Conservation (phyloP, 208 protist genomes). For the Giardia duodenalis region DNA sequence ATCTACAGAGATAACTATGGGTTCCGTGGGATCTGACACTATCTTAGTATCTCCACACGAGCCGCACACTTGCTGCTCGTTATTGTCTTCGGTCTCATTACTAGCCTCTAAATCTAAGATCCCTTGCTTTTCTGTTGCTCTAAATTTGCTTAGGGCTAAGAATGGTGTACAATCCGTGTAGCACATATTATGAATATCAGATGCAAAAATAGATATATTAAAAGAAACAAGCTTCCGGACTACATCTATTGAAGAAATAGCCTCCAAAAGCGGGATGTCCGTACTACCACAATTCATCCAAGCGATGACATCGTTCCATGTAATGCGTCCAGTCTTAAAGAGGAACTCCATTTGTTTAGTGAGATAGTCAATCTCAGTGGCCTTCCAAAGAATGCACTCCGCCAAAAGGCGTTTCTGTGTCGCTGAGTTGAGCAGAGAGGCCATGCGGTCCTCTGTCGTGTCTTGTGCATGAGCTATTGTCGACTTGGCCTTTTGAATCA, state of each 20-base stretch:
- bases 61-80: no score
- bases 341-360: background rate
- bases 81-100: background rate
- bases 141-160: background rate
- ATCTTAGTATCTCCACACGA: no score
- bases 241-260: slow-evolving; percentile 5
- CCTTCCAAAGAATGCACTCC: background rate
- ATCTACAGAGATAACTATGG: background rate
- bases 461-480: background rate
- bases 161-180: background rate
- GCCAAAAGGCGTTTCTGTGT: background rate
- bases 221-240: background rate
- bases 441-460: background rate
- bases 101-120: background rate
- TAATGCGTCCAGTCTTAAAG: background rate
- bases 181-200: background rate
- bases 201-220: background rate
- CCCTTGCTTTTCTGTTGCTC: background rate
- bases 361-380: background rate
- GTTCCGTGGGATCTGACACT: background rate
- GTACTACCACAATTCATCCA: background rate
- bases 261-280: background rate
- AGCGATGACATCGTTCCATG: background rate
- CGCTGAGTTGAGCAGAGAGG: background rate
- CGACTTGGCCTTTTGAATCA: background rate